Base-by-base conservation (phyloP, 2,329 filamentous ascomycete genomes). In the Exophiala sp. region DNA sequence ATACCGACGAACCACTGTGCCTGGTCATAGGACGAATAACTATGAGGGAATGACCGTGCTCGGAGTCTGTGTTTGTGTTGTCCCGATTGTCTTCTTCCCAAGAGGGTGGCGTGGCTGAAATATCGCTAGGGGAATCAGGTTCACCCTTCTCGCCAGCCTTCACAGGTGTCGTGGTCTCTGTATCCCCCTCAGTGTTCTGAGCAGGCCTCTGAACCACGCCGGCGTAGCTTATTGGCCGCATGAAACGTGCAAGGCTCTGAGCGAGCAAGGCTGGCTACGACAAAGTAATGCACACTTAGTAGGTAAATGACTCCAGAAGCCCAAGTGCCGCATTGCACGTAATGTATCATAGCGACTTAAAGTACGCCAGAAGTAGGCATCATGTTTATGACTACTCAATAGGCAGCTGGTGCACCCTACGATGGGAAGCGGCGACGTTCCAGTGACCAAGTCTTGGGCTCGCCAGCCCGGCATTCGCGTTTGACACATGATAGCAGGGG, bases 1-100 rank as follows among this genome's bases (percentile, higher is more conserved):
- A 52, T 5, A 65, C 61, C 12, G 54, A 55, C n/a, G 50, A 47
- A 8, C 61, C 61, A 12, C 50, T 50, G 40, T 63, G 60, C 36
- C 57, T 56, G 20, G 61, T 40, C 48, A 63, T 61, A 16, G 61
- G 60, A 20, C 36, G 54, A 20, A 65, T 62, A 35, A 43, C 52
- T 24, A 35, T 33, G 38, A 61, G 51, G 4, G 45, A 46, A 34
- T 60, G 62, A n/a, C 60, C 62, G 36, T 59, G 54, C 47, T 64
- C 60, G 32, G 58, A 60, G 24, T 38, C 55, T 5, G 55, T 56
- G 7, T 34, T 20, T 33, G 54, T 45, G 32, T 40, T 54, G n/a
- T 33, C 38, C 18, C 20, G 32, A 33, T 42, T 35, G 6, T 16
- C 38, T 14, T 49, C 40, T 20, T 48, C 18, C 16, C 38, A 32